Base-by-base conservation (phyloP, 2,329 filamentous ascomycete species). In the Xylariaceae sp. region DNA sequence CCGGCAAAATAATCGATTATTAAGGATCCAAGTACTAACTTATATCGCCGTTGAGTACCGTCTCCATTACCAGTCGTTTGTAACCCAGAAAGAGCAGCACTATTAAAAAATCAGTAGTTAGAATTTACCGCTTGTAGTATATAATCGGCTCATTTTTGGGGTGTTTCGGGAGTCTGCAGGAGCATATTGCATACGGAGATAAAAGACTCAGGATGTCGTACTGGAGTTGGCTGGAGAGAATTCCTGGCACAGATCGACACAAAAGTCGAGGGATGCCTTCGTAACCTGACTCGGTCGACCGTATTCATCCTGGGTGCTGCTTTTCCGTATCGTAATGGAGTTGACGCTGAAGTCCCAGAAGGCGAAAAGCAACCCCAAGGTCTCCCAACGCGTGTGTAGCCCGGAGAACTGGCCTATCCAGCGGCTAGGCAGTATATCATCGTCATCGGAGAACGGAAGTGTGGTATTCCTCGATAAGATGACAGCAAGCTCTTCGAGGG, bases 401-500 rank as follows among this genome's bases (percentile, higher is more conserved):
- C 76, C 76, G 0, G 67, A 69, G 44, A 80, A 76, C 31, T 78
- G 75, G 2, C 63, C 65, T 0, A 75, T 62, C 76, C 77, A 80
- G n/a, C 64, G 64, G 3, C 72, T 60, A 0, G 73, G 61, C n/a
- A 72, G 68, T 0, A 67, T 56, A 7, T 75, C 69, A 0, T 74
- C 66, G 12, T 74, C 66, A n/a, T 79, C 76, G 0, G 60, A 60
- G 8, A 78, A 67, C 0, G 73, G 71, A 6, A 65, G 68, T 0
- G 70, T 61, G 0, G 76, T 78, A 40, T 79, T 79, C 21, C 63
- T 55, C 50, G 72, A 77, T 12, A 80, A 57, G 3, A 67, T 63
- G 0, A 66, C 60, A 1, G 74, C 76, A 19, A 78, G 59, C 8
- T 74, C 67, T 36, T 77, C 73, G 1, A 80, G 66, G 17, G 71